Percentiles rank a stretch among this genome's conserved stretches.
These are phyloP conservation scores for Auricularia sp. DNA, from an alignment of 768 basidiomycete genomes.

Conservation along the genomic window DNA sequence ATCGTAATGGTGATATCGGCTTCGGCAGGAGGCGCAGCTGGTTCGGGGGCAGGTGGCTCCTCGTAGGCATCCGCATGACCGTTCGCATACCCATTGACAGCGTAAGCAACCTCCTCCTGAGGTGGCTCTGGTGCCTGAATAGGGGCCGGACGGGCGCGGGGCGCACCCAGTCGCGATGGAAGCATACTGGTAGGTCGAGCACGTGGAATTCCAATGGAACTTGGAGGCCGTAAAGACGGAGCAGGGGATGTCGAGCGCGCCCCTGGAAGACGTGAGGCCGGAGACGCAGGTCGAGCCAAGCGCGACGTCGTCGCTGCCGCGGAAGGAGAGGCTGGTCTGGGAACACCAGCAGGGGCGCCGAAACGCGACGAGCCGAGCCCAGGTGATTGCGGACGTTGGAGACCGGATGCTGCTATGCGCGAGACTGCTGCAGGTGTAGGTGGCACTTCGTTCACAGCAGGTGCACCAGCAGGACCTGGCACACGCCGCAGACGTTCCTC, in stretches of 20 bases:
- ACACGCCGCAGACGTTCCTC: conserved; percentile 82
- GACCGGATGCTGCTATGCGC: conserved; percentile 27
- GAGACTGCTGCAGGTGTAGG: conserved; percentile 38
- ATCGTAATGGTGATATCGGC: conserved; percentile 69
- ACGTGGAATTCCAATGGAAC: neutral
- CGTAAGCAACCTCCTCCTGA: conserved; percentile 13
- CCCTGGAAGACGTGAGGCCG: conserved; percentile 17
- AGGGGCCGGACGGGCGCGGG: conserved; percentile 39
- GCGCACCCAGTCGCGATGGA: conserved; percentile 66
- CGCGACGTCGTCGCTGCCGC: conserved; percentile 9
- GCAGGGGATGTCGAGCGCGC: conserved; percentile 20
- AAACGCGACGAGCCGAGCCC: conserved; percentile 13
- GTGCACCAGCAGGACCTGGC: conserved; percentile 55
- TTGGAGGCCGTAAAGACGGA: conserved; percentile 14
- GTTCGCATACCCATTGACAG: conserved; percentile 21
- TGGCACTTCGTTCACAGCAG: conserved; percentile 35
- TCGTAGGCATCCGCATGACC: conserved; percentile 21
- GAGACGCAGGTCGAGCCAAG: conserved; percentile 27
- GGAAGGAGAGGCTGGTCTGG: conserved; percentile 35
- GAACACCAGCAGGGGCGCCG: conserved; percentile 22
- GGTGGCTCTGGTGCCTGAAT: neutral
- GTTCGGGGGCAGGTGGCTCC: conserved; percentile 8
- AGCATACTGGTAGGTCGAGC: conserved; percentile 54
- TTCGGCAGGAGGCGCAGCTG: conserved; percentile 28
- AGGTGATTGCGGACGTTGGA: conserved; percentile 36